These are phyloP conservation scores for Metschnikowia orientalis DNA, from an alignment of 805 yeast genomes.

Conservation along the genomic window DNA sequence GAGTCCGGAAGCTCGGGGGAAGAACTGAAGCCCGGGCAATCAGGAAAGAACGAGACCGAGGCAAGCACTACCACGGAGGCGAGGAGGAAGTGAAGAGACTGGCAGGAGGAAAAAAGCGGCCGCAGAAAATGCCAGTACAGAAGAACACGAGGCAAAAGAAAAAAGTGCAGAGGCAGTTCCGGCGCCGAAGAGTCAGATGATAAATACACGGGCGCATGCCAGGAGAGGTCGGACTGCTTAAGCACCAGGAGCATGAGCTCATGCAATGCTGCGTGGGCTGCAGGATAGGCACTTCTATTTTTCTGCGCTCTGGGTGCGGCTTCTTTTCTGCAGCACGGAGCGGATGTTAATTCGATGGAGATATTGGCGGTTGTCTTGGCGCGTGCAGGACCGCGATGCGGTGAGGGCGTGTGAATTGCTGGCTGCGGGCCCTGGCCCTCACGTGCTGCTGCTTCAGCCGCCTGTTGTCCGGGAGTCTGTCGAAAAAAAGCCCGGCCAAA, in stretches of 20 bases:
- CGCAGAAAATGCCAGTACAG: too few relatives aligned
- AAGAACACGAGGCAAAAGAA: neutral
- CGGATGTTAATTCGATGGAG: constrained; percentile 17
- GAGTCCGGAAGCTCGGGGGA: too few relatives aligned
- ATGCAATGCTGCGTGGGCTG: constrained; percentile 3
- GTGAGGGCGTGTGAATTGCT: too few relatives aligned
- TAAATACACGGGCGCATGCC: constrained; percentile 4
- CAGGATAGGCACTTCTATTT: constrained; percentile 3
- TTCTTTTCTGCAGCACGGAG: constrained; percentile 9
- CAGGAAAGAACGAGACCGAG: neutral
- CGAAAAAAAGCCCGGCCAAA: too few relatives aligned
- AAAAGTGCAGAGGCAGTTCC: constrained; percentile 3
- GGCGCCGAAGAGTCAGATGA: constrained; percentile 1
- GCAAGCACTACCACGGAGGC: neutral
- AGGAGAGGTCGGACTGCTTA: neutral
- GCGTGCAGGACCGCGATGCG: constrained; percentile 5
- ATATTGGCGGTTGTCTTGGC: constrained; percentile 3
- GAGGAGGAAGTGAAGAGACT: too few relatives aligned
- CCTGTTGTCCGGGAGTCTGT: too few relatives aligned
- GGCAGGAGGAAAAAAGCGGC: too few relatives aligned
- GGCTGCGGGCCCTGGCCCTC: neutral
- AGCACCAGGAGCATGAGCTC: constrained; percentile 4
- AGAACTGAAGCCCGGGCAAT: neutral
- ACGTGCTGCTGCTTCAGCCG: too few relatives aligned
- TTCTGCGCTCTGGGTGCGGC: constrained; percentile 2